Conservation (phyloP, 768 basidiomycete genomes). For the Mycena maculata region DNA sequence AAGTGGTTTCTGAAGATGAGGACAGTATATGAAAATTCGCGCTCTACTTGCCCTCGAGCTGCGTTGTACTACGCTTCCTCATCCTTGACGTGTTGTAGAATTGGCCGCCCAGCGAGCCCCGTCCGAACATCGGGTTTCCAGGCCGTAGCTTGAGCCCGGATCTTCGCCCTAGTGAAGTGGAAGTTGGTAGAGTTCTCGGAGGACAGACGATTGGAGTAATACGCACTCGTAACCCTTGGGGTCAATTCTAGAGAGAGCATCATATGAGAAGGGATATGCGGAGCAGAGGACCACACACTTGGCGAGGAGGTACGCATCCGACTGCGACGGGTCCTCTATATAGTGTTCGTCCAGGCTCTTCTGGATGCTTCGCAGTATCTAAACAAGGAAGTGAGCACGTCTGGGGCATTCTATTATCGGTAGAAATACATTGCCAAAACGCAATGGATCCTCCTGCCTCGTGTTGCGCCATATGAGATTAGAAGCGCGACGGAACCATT, state of each 20-base stretch:
- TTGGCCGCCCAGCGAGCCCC: conserved; percentile 9
- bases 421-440: conserved; percentile 4
- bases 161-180: background rate
- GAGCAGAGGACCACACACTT: conserved; percentile 1
- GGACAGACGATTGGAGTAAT: background rate
- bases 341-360: background rate
- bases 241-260: background rate
- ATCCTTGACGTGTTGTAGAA: background rate
- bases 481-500: too few species aligned
- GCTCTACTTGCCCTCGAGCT: too few species aligned
- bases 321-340: background rate
- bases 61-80: background rate
- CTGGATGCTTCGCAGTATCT: conserved; percentile 2
- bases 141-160: background rate
- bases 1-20: too few species aligned
- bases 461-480: background rate
- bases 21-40: too few species aligned
- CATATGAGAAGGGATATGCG: background rate
- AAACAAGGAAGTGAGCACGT: background rate
- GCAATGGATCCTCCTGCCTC: conserved; percentile 4
- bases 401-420: background rate
- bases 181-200: too few species aligned
- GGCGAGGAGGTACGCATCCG: conserved; percentile 1
- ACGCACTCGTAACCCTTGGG: conserved; percentile 11
- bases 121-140: conserved; percentile 13